Conservation (phyloP, 2,329 filamentous ascomycete species). For the Cephalotrichum gorgonifer region DNA sequence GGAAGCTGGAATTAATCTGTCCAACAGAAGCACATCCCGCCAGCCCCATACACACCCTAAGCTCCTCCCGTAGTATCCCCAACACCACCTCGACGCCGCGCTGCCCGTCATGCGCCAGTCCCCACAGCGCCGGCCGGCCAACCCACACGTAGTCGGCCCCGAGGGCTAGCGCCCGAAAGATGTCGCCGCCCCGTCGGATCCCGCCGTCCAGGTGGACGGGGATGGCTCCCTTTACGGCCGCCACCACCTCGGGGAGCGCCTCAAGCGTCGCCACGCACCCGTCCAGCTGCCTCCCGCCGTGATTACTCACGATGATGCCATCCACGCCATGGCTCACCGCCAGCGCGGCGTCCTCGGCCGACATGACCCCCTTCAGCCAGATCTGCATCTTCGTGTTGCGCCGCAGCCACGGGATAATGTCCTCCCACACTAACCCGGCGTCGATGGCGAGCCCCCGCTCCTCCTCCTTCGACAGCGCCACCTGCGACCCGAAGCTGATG, state of each 20-base stretch:
- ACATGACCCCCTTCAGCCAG: not conserved
- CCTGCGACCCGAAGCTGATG: not conserved
- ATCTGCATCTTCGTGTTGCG: not conserved
- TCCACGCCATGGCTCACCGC: conserved; percentile 51
- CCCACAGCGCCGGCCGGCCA: conserved; percentile 23
- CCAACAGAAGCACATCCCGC: too few relatives aligned
- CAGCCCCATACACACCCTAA: too few relatives aligned
- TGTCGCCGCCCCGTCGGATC: conserved; percentile 51
- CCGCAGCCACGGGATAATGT: not conserved
- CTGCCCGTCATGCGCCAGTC: too few relatives aligned
- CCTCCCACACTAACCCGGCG: not conserved
- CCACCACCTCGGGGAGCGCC: not conserved
- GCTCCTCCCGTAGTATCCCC: too few relatives aligned
- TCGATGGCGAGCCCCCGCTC: not conserved
- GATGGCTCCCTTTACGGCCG: conserved; percentile 18
- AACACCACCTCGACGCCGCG: too few relatives aligned
- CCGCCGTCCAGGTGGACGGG: conserved; percentile 56
- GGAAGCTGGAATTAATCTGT: too few relatives aligned
- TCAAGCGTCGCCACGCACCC: conserved; percentile 11
- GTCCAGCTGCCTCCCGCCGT: conserved; percentile 50
- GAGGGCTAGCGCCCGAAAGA: conserved; percentile 56
- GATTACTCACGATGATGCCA: conserved; percentile 60
- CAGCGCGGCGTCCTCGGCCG: conserved; percentile 42
- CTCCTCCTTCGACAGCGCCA: not conserved
- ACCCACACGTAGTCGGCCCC: conserved; percentile 54